These are phyloP conservation scores for Pseudopyrenochaeta lycopersici DNA, from an alignment of 2,329 filamentous ascomycete genomes.

Conservation along the genomic window DNA sequence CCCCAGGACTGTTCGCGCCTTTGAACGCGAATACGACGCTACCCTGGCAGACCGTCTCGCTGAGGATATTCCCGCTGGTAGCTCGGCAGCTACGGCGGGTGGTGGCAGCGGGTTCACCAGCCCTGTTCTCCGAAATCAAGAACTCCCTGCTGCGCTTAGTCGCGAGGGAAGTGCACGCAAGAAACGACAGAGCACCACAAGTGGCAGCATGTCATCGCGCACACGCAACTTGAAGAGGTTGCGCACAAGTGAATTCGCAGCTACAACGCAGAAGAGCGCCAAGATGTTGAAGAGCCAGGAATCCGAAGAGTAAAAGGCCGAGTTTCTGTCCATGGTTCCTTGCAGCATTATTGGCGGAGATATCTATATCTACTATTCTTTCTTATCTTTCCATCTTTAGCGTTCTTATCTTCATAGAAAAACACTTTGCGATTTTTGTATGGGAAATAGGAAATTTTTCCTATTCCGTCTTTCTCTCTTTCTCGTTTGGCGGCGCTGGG, in stretches of 20 bases:
- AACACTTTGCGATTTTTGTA: too few species aligned
- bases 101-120: conserved; percentile 59
- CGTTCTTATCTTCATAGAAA: too few species aligned
- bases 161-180: background rate
- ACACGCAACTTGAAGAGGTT: conserved; percentile 1
- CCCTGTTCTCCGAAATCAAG: conserved; percentile 31
- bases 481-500: too few species aligned
- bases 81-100: conserved; percentile 59
- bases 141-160: background rate
- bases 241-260: background rate
- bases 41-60: conserved; percentile 57
- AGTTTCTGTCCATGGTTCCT: too few species aligned
- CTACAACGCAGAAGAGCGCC: background rate
- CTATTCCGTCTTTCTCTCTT: too few species aligned
- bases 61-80: conserved; percentile 59
- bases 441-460: too few species aligned
- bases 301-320: background rate
- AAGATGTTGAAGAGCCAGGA: background rate
- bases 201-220: conserved; percentile 3
- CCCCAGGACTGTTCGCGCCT: conserved; percentile 50
- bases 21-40: conserved; percentile 59
- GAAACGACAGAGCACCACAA: background rate
- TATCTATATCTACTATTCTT: too few species aligned
- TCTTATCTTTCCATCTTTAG: too few species aligned
- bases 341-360: too few species aligned